Percentiles rank a stretch among this genome's conserved stretches.
These are phyloP conservation scores for Cystofilobasidium bisporidii DNA, from an alignment of 768 basidiomycete genomes.

Conservation along the genomic window DNA sequence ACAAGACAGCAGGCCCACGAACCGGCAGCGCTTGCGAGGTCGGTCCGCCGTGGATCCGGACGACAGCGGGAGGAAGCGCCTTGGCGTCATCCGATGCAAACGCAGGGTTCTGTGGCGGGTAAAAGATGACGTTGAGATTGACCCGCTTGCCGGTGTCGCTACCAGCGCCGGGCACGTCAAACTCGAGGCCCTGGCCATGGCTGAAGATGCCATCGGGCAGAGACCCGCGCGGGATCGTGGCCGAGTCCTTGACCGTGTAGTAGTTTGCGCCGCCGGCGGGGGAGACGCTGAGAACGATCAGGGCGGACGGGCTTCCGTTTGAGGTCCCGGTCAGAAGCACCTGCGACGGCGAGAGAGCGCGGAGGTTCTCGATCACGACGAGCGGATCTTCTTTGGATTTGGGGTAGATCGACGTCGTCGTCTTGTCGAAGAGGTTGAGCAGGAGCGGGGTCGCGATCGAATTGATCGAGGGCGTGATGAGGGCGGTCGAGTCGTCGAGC, in stretches of 20 bases:
- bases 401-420: slow-evolving; percentile 21
- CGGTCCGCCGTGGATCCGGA: slow-evolving; percentile 64
- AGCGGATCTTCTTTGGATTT: neutral
- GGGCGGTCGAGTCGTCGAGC: slow-evolving; percentile 31
- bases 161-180: slow-evolving; percentile 12
- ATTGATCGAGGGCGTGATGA: slow-evolving; percentile 43
- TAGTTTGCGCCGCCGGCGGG: neutral
- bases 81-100: slow-evolving; percentile 43
- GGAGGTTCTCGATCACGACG: slow-evolving; percentile 27
- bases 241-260: slow-evolving; percentile 6
- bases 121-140: slow-evolving; percentile 54
- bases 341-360: slow-evolving; percentile 12
- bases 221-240: neutral
- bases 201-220: slow-evolving; percentile 14
- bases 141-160: slow-evolving; percentile 22
- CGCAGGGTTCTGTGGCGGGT: slow-evolving; percentile 58
- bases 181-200: slow-evolving; percentile 15
- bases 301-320: slow-evolving; percentile 27
- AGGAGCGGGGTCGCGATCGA: slow-evolving; percentile 44
- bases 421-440: slow-evolving; percentile 39
- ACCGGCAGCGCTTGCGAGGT: slow-evolving; percentile 39
- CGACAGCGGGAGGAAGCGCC: slow-evolving; percentile 60
- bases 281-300: slow-evolving; percentile 27
- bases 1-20: neutral
- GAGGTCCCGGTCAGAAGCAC: slow-evolving; percentile 32